These are phyloP conservation scores for Penicillium samsonianum DNA, from an alignment of 495 filamentous ascomycete genomes.

Conservation along the genomic window DNA sequence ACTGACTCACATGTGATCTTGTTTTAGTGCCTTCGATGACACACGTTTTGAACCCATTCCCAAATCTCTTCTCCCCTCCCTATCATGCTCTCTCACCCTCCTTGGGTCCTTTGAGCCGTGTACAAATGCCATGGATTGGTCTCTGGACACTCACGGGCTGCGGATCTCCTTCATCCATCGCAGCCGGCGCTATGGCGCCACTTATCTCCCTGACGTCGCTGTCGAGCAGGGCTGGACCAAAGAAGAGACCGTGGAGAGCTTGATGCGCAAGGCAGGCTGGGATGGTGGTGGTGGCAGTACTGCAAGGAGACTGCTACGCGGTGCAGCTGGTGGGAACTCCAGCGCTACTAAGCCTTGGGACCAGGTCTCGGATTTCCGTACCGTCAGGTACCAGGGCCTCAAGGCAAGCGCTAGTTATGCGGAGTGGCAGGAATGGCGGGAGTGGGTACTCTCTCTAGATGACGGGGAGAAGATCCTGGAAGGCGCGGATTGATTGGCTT, in stretches of 20 bases:
- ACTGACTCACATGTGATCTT: constrained; percentile 5
- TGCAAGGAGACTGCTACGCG: constrained; percentile 48
- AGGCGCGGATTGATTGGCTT: constrained; percentile 10
- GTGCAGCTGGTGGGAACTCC: constrained; percentile 19
- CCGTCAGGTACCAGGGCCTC: constrained; percentile 79
- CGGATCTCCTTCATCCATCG: constrained; percentile 72
- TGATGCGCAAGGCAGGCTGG: constrained; percentile 97
- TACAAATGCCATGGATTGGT: constrained; percentile 78
- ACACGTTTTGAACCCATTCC: constrained; percentile 78
- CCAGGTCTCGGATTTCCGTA: constrained; percentile 67
- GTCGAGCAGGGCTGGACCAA: constrained; percentile 94
- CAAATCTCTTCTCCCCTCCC: constrained; percentile 62
- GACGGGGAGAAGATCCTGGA: constrained; percentile 34
- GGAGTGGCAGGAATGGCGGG: constrained; percentile 75
- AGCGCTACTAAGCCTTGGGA: constrained; percentile 57
- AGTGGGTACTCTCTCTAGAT: constrained; percentile 61
- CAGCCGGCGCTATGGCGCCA: constrained; percentile 63
- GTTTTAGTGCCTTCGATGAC: constrained; percentile 77
- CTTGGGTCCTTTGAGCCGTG: constrained; percentile 75
- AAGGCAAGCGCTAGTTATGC: constrained; percentile 67
- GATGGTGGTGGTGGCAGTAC: constrained; percentile 45
- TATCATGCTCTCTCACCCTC: constrained; percentile 72
- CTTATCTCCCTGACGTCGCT: constrained; percentile 91
- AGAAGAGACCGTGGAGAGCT: constrained; percentile 82
- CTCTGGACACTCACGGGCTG: constrained; percentile 79